Evolutionary conservation across 139 green algal species (phyloP).

Genomic region (Mesotaenium endlicherianum): DNA sequence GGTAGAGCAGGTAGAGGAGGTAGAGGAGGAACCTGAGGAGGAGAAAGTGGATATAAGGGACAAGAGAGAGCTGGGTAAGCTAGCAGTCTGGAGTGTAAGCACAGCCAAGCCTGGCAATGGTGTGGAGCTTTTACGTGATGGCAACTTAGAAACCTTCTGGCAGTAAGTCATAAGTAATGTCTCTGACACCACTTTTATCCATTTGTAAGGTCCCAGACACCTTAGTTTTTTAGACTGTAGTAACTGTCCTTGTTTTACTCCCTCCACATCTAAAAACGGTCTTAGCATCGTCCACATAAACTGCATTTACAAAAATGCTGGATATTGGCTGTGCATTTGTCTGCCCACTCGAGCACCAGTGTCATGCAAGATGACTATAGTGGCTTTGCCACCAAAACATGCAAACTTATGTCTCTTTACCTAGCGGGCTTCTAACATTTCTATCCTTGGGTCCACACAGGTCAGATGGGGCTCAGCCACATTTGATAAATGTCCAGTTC

Average conservation of each 20-base stretch:
- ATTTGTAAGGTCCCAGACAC: background rate
- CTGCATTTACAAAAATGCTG: too few relatives aligned
- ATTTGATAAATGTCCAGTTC: constrained; percentile 93
- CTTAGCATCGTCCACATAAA: too few relatives aligned
- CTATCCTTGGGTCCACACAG: constrained; percentile 7
- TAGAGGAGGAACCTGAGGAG: too few relatives aligned
- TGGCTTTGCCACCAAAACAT: too few relatives aligned
- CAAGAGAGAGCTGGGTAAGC: constrained; percentile 71
- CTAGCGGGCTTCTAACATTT: background rate
- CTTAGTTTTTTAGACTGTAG: too few relatives aligned
- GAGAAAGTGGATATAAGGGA: constrained; percentile 50
- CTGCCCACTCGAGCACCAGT: too few relatives aligned
- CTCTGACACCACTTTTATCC: background rate
- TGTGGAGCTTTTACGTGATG: constrained; percentile 90
- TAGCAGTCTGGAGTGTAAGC: constrained; percentile 90
- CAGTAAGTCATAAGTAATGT: constrained; percentile 57
- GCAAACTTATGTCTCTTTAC: too few relatives aligned
- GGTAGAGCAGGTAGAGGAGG: too few relatives aligned
- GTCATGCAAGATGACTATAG: too few relatives aligned
- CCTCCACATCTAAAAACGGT: too few relatives aligned
- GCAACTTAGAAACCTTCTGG: constrained; percentile 90
- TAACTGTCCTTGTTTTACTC: too few relatives aligned
- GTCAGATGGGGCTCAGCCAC: constrained; percentile 73
- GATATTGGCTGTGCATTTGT: too few relatives aligned
- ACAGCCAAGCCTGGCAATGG: constrained; percentile 93